Base-by-base conservation (phyloP, 805 yeast genomes). In the Ogataea polymorpha region DNA sequence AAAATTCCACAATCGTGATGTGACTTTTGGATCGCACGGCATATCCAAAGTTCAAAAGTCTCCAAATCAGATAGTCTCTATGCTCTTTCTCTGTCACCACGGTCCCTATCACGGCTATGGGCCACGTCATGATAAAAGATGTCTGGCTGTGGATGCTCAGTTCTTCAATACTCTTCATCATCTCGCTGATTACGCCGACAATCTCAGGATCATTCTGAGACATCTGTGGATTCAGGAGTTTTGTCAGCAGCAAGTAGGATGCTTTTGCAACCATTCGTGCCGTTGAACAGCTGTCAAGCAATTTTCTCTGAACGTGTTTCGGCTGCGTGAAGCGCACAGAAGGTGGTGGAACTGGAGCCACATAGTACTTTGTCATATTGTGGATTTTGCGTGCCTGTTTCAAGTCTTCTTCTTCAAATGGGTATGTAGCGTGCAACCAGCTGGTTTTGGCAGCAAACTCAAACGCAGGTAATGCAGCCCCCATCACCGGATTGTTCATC, bases 391-490 rank as follows among this genome's bases (percentile, higher is more conserved):
- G 11, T 3, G 51, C 51, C 4, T 41, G 42, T 8, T 28, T 27
- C 4, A 20, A 5, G n/a, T 25, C 32, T 13, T 38, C 27, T 11
- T 36, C 30, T 23, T 39, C 25, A 6, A 44, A 24, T 2, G 54
- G 54, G 20, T 36, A 41, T 10, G 35, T 35, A 28, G 62, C 42
- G 10, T 59, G 56, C n/a, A 67, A 48, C 63, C 63, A 66, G 5
- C 61, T 53, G 3, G 62, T 49, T 40, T 67, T 67, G 12, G 69
- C 67, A 13, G 62, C 42, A 14, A 65, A 44, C 38, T 66, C 70
- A 41, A 65, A 64, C 8, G 63, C 61, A 14, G 58, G 58, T 5
- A 54, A 41, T 2, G 70, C 62, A 9, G 70, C 62, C 2, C 72
- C 72, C 43, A n/a, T n/a, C n/a, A n/a, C n/a, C n/a, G n/a, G n/a